Conservation (phyloP, 83 land plant species). For the Diphasiastrum complanatum region DNA sequence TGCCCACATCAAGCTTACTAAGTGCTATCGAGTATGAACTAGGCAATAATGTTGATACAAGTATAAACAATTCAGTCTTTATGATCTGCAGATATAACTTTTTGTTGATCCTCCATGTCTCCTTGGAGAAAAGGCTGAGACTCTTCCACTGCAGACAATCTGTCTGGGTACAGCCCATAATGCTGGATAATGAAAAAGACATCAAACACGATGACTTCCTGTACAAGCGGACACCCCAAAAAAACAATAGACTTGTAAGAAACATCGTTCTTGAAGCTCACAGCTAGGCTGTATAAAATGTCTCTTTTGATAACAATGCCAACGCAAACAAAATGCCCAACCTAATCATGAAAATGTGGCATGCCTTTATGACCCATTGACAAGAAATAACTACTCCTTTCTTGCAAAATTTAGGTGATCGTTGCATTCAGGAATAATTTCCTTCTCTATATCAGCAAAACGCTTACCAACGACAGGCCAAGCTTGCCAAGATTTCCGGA, state of each 20-base stretch:
- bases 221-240: slow-evolving; percentile 6
- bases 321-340: not conserved
- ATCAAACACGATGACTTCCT: slow-evolving; percentile 47
- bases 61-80: too few relatives aligned
- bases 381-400: not conserved
- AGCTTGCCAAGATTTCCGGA: slow-evolving; percentile 87
- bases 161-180: slow-evolving; percentile 32
- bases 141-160: slow-evolving; percentile 4
- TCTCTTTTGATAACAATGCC: not conserved
- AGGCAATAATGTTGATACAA: too few relatives aligned
- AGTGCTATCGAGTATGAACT: too few relatives aligned
- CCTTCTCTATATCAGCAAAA: not conserved
- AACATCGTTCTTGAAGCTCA: slow-evolving; percentile 2
- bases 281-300: not conserved
- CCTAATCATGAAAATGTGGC: too few relatives aligned
- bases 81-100: too few relatives aligned
- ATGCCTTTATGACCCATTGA: too few relatives aligned
- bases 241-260: slow-evolving; percentile 21
- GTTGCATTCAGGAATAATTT: not conserved
- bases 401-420: not conserved
- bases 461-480: slow-evolving; percentile 75
- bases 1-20: too few relatives aligned
- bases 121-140: too few relatives aligned
- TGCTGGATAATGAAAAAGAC: slow-evolving; percentile 48
- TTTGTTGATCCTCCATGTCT: too few relatives aligned